Base-by-base conservation (phyloP, 371 early-diverging fungal genomes). In the Zychaea mexicana region DNA sequence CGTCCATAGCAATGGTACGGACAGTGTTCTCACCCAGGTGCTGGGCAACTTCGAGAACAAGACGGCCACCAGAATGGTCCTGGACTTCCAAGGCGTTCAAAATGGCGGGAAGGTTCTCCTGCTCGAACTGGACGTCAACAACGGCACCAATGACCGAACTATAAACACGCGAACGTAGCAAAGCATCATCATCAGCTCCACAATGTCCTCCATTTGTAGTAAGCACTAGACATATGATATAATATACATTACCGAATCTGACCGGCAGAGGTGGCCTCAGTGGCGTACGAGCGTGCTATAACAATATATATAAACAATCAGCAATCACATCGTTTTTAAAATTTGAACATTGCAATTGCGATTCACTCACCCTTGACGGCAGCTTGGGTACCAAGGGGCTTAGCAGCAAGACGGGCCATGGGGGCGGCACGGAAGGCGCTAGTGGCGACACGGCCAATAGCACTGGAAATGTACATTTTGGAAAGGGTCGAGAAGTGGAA, bases 1-100 rank as follows among this genome's bases (percentile, higher is more conserved):
- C 98, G 89, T 98, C 98, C 98, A 98, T 98, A 82, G 97, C 98
- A 92, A 98, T 98, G 72, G 96, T 96, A 77, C 98, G 94, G 74
- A 98, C 98, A 65, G 96, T 96, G 92, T 96, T 96, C 84, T 98
- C 97, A 75, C 97, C 96, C 82, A 96, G 85, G 78, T 98, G 98
- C 85, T 96, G 96, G 61, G 97, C 78, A 55, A 97, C 98, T 83
- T 98, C 97, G 38, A 98, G 91, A 67, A 97, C 98, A 62, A 98
- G 88, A 70, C 96, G 94, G 62, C 82, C 77, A 71, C 87, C 86
- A 60, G 79, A 60, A 81, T 92, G 87, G 82, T 83, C 86, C 80
- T 94, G 83, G 60, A 96, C 95, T 85, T 98, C 98, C 39, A 97
- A 90, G 58, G 97, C 96, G 89, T 98, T 98, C 74, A 96, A 88